Evolutionary conservation across 202 grass and related monocot species (phyloP).

Genomic region (Setaria italica): DNA sequence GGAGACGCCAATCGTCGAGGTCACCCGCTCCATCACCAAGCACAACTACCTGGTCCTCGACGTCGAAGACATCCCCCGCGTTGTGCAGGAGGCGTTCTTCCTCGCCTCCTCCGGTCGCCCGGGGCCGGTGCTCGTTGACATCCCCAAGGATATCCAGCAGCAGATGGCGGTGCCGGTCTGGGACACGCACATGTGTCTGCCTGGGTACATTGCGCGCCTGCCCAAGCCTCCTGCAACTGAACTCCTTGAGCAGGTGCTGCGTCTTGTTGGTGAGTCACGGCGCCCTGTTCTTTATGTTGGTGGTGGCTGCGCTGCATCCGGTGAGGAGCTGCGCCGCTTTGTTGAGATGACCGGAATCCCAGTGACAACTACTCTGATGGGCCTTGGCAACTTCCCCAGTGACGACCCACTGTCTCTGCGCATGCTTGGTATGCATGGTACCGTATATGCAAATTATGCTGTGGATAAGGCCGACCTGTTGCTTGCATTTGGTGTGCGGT

Average conservation of each 20-base stretch:
- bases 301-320: constrained; percentile 76
- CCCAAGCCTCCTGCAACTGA: constrained; percentile 67
- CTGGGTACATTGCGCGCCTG: constrained; percentile 85
- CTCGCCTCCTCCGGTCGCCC: constrained; percentile 74
- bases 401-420: constrained; percentile 70
- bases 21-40: constrained; percentile 93
- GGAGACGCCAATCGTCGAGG: constrained; percentile 96
- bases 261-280: constrained; percentile 71
- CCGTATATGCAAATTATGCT: constrained; percentile 89
- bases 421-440: constrained; percentile 99
- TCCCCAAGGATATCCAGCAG: constrained; percentile 95
- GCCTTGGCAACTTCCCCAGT: constrained; percentile 85
- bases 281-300: constrained; percentile 91
- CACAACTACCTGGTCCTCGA: constrained; percentile 86
- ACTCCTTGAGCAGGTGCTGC: constrained; percentile 81
- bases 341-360: constrained; percentile 83
- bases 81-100: constrained; percentile 90
- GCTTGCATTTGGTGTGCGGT: constrained; percentile 95
- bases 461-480: constrained; percentile 91
- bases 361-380: constrained; percentile 95
- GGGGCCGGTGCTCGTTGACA: constrained; percentile 87
- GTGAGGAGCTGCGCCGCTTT: constrained; percentile 78
- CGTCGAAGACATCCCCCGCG: constrained; percentile 83
- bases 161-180: constrained; percentile 76
- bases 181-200: constrained; percentile 66